Evolutionary conservation across 345 rosid species (phyloP), one percentile per base, ranked within the genome.

Genomic region (Salix purpurea): DNA sequence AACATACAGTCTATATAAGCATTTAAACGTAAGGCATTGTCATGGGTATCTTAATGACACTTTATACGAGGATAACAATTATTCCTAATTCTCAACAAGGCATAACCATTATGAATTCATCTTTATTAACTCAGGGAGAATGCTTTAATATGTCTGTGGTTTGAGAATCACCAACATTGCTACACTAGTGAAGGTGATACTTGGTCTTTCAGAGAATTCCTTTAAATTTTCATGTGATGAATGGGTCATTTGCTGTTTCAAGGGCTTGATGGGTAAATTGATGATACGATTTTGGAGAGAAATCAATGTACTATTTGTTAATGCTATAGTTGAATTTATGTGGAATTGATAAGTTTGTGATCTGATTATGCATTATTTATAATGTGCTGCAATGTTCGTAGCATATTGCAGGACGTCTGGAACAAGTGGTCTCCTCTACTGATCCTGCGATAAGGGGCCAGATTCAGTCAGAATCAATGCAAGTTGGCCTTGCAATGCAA

Each of bases 391-490:
- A 77, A 91, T 80, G 80, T 82, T 40, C 87, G 89, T 88, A 96
- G 99, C 91, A 88, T 85, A 78, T 92, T 80, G 94, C 98, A 77
- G 97, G 90, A 18, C 86, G 92, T 62, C 70, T 96, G 88, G 98
- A 93, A 73, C 88, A 82, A 80, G 90, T 92, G 76, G 92, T 92
- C 44, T 81, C 90, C 79, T 91, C 97, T 80, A 60, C 83, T 58
- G 97, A 96, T 79, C 85, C 86, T 36, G 54, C 83, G 64, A 46
- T 83, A 10, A 90, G 98, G 89, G 83, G 83, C 52, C 95, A 89
- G 82, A 86, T 96, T 75, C 97, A 92, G 87, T 50, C 91, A 50
- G 98, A 96, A 85, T 84, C 95, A 42, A 80, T 81, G 54, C 93
- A 84, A 78, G 83, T 81, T 64, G 98, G 99, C 56, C 84, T 89